Evolutionary conservation across 1,139 yeast genomes (phyloP), one percentile per base, ranked within the genome.

Genomic region (Saccharomyces hybrid): DNA sequence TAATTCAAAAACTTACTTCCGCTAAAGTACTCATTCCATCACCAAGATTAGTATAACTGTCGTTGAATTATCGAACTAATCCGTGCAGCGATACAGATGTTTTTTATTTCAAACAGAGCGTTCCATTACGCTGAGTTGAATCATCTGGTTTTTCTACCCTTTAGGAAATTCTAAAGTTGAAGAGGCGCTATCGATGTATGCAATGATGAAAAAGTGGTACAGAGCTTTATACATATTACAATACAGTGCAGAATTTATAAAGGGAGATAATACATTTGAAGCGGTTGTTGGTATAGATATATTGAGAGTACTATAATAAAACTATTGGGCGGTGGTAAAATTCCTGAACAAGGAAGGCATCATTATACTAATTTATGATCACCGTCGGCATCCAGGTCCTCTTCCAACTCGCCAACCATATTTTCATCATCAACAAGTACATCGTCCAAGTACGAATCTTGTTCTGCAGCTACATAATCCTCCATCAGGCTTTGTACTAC

Each of bases 391-490:
- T 63, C 72, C 47, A 70, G 71, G 27, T 70, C 73, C 46, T 67
- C 70, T 55, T 71, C 73, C 25, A 64, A 51, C 23, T 57, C 59
- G 8, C 70, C 69, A 11, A 68, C 60, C 57, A 67, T 63, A 50
- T 65, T 65, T 38, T 68, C 72, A 28, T 67, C 74, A 41, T 70
- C 74, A 13, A 69, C 59, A 23, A 71, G 63, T 28, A 72, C 70
- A 50, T 72, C 75, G 59, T 72, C 75, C 49, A 73, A 57, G 66
- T 84, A 88, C 23, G 75, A 74, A 53, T 77, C 73, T 5, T 75
- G 72, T 63, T 81, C 87, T 49, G 89, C 82, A 4, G 78, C 74
- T 51, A 75, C 74, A 69, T 93, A 93, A 68, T 88, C 96, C 3
- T 83, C 84, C 32, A 91, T 82, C 20, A 88, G 80, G 20, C 78